Conservation (phyloP, 2,329 filamentous ascomycete genomes). For the Fusarium xylarioides region DNA sequence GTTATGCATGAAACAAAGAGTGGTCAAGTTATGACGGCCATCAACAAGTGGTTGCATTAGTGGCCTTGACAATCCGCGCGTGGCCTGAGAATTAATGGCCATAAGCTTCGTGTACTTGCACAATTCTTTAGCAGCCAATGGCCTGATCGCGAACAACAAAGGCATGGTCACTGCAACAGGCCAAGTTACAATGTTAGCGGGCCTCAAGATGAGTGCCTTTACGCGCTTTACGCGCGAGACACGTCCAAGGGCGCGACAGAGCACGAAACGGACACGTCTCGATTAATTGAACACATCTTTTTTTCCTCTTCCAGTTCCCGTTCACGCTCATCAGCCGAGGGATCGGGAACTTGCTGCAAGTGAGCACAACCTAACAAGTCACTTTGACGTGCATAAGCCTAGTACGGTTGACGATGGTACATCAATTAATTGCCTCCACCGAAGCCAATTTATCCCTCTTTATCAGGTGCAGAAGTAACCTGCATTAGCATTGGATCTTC, state of each 20-base stretch:
- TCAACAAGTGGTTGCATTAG: constrained; percentile 39
- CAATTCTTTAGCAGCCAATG: background rate
- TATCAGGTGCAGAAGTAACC: constrained; percentile 6
- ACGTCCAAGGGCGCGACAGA: constrained; percentile 47
- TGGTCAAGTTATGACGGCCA: constrained; percentile 16
- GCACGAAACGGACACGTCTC: constrained; percentile 58
- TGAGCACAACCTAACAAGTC: constrained; percentile 36
- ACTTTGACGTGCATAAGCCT: constrained; percentile 36
- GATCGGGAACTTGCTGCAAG: constrained; percentile 27
- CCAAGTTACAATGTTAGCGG: background rate
- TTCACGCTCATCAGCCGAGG: constrained; percentile 22
- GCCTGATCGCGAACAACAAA: constrained; percentile 10
- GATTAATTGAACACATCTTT: constrained; percentile 47
- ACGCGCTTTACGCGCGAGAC: constrained; percentile 41
- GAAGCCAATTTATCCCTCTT: constrained; percentile 13
- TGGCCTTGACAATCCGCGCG: constrained; percentile 17
- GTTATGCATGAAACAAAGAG: constrained; percentile 6
- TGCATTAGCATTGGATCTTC: background rate
- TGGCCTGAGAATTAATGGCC: constrained; percentile 17
- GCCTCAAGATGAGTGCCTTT: constrained; percentile 22
- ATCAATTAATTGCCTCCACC: background rate
- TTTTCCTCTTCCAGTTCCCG: constrained; percentile 1
- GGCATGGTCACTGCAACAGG: constrained; percentile 11
- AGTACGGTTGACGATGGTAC: background rate
- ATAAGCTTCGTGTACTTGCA: constrained; percentile 7